Base-by-base conservation (phyloP, 495 filamentous ascomycete genomes). In the Aspergillus hancockii region DNA sequence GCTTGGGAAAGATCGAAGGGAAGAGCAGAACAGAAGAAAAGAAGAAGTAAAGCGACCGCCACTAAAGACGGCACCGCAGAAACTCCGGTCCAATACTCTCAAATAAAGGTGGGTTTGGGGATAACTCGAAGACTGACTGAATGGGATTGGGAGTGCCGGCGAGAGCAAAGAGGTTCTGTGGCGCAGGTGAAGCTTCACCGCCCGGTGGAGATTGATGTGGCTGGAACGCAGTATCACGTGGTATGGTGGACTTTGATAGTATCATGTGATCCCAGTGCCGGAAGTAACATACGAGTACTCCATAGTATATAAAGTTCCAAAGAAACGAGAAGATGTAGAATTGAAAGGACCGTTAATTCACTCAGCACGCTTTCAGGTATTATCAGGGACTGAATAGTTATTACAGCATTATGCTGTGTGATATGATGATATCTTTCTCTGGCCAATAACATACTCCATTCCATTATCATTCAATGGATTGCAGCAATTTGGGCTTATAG, bases 41-140 rank as follows among this genome's bases (percentile, higher is more conserved):
- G 25, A 21, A 13, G 8, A 31, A 47, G 40, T 23, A 47, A 16
- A 14, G 23, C 7, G 34, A 19, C 45, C 51, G 43, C 45, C 52
- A 28, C 52, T 13, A 23, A 32, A 38, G 32, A 54, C 49, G 58
- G 61, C 52, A 59, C 60, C 59, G 49, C 32, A 55, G 51, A 64
- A 50, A 63, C 50, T 53, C 52, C 57, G 55, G 61, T 40, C 55
- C 52, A 43, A 45, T 23, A 50, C 47, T 32, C 41, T n/a, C 46
- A 41, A 57, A 52, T n/a, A 32, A 52, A 25, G 14, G 19, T 25
- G 23, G 31, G 53, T 41, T 41, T 41, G 38, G 16, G 5, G 38
- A 41, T 41, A 41, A 8, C n/a, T 41, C 7, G 36, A 57, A 55
- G 41, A 28, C 36, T 49, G 56, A 60, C 34, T 59, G 64, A 63